Evolutionary conservation across 768 basidiomycete genomes (phyloP).

Genomic region (Pleurotus salmoneostramineus): DNA sequence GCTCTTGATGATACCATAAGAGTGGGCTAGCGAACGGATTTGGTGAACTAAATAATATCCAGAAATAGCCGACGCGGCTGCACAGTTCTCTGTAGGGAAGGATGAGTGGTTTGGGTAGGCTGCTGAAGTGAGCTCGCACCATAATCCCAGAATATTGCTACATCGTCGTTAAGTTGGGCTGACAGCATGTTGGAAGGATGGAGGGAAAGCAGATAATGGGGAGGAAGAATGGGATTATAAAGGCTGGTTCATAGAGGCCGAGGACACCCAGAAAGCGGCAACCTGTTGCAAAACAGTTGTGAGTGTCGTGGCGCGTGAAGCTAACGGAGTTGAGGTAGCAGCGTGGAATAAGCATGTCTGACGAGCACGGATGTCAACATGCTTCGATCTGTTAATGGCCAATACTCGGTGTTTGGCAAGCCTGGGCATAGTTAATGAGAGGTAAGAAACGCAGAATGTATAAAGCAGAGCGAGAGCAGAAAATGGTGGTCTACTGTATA

Average conservation of each 20-base stretch:
- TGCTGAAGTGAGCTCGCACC: conserved; percentile 22
- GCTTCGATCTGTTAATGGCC: not conserved
- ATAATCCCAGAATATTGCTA: conserved; percentile 42
- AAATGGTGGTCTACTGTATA: conserved; percentile 41
- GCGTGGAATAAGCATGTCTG: conserved; percentile 6
- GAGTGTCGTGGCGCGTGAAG: not conserved
- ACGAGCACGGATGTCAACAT: not conserved
- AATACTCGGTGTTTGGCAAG: not conserved
- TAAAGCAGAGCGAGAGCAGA: not conserved
- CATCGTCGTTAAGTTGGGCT: conserved; percentile 11
- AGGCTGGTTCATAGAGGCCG: not conserved
- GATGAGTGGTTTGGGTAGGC: conserved; percentile 23
- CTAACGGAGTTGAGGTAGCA: not conserved
- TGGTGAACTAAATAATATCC: conserved; percentile 39
- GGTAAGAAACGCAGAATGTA: not conserved
- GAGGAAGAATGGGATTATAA: conserved; percentile 10
- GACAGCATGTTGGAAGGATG: conserved; percentile 2
- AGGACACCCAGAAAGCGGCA: not conserved
- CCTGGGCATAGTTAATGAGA: not conserved
- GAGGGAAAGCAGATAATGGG: conserved; percentile 7
- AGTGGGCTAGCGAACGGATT: conserved; percentile 39
- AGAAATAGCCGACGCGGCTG: conserved; percentile 28
- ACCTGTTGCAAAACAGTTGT: conserved; percentile 6
- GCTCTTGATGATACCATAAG: conserved; percentile 40
- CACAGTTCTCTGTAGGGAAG: conserved; percentile 29